Conservation (phyloP, 192 early-diverging fungal species). For the Physocladia obscura region DNA sequence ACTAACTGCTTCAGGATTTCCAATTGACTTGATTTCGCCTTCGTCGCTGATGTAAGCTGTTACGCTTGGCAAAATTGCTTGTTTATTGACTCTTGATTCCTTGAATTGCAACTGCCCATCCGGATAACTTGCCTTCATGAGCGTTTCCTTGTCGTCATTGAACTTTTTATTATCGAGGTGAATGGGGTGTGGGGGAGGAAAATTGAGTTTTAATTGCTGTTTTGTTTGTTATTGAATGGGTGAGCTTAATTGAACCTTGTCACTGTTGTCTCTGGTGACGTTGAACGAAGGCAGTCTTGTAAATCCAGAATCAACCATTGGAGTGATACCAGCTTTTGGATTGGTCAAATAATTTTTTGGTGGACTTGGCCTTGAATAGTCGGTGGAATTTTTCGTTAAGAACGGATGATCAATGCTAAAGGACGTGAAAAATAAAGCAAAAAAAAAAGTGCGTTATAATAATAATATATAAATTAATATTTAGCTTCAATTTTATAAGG, state of each 20-base stretch:
- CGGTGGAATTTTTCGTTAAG: conserved; percentile 28
- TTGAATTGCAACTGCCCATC: conserved; percentile 32
- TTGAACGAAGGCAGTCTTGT: conserved; percentile 36
- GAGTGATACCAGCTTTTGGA: conserved; percentile 28
- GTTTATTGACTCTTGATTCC: conserved; percentile 28
- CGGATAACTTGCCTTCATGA: conserved; percentile 33
- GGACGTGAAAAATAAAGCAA: background rate
- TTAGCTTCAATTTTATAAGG: background rate
- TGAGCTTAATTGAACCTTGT: background rate
- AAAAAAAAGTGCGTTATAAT: background rate
- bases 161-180: background rate
- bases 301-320: conserved; percentile 43
- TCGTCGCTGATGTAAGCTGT: conserved; percentile 39
- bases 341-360: conserved; percentile 10
- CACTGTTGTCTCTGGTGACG: conserved; percentile 42
- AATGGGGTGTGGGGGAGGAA: background rate
- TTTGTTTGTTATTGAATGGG: no score
- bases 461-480: background rate
- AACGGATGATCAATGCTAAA: conserved; percentile 36
- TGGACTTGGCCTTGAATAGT: conserved; percentile 19
- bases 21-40: conserved; percentile 35
- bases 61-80: conserved; percentile 28
- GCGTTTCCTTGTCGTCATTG: conserved; percentile 22
- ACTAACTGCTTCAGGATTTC: conserved; percentile 7
- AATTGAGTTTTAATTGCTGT: background rate